Evolutionary conservation across 2,329 filamentous ascomycete species (phyloP).

Genomic region (Grosmannia huntii): DNA sequence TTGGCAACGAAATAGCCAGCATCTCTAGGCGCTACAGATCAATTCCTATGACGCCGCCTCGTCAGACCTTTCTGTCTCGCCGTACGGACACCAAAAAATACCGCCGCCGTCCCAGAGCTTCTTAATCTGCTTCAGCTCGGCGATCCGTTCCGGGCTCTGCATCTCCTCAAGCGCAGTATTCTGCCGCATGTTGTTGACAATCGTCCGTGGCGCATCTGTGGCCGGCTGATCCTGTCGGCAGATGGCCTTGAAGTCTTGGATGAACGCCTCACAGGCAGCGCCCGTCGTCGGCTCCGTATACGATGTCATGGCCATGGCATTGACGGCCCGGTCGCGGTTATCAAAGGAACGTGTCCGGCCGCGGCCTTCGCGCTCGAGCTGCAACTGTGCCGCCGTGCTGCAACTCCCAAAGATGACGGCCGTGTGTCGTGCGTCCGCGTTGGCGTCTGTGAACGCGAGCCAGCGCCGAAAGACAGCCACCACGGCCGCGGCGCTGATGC

Average conservation of each 20-base stretch:
- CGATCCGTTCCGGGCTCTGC: background rate
- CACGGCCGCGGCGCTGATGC: background rate
- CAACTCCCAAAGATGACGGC: background rate
- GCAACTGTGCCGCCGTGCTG: background rate
- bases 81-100: background rate
- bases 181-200: background rate
- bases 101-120: background rate
- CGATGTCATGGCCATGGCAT: background rate
- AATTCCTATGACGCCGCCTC: no score
- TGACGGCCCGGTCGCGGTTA: background rate
- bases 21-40: no score
- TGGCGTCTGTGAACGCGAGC: background rate
- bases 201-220: background rate
- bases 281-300: background rate
- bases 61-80: background rate
- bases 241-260: background rate
- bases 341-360: background rate
- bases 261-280: background rate
- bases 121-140: background rate
- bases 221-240: background rate
- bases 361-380: background rate
- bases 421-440: background rate
- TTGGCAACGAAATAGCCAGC: no score
- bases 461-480: background rate
- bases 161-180: background rate